Evolutionary conservation across 1,284 basidiomycete species (phyloP).

Genomic region (Malassezia dermatis): DNA sequence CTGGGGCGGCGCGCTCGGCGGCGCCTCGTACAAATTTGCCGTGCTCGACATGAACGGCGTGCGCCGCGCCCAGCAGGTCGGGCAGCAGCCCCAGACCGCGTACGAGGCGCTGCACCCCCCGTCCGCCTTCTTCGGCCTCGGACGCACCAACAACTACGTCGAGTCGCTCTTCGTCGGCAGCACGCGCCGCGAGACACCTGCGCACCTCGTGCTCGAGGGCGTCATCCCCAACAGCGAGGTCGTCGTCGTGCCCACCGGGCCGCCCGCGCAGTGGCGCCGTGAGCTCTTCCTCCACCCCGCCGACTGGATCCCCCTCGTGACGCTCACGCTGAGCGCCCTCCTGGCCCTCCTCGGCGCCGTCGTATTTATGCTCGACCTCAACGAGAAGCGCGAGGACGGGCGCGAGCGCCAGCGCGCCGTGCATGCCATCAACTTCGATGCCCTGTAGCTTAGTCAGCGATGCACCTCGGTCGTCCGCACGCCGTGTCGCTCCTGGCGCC

Average conservation of each 20-base stretch:
- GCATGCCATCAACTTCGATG: conserved; percentile 94
- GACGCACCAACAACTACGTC: conserved; percentile 99
- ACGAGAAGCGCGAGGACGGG: conserved; percentile 87
- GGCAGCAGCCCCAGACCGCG: conserved; percentile 79
- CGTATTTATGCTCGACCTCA: conserved; percentile 75
- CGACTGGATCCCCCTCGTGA: conserved; percentile 96
- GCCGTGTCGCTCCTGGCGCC: neutral
- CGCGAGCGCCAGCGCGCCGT: conserved; percentile 71
- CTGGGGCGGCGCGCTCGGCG: conserved; percentile 83
- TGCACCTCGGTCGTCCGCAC: neutral
- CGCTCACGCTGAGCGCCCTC: conserved; percentile 66
- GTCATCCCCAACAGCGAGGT: conserved; percentile 95
- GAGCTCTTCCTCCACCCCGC: conserved; percentile 87
- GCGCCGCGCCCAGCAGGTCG: conserved; percentile 81
- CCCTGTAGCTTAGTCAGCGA: conserved; percentile 54
- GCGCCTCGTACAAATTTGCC: conserved; percentile 94
- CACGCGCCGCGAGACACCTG: conserved; percentile 54
- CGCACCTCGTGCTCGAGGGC: conserved; percentile 83
- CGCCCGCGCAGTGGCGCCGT: conserved; percentile 61
- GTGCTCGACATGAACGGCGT: conserved; percentile 83
- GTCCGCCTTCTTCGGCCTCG: conserved; percentile 90
- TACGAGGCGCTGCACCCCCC: conserved; percentile 82
- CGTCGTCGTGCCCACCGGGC: conserved; percentile 65
- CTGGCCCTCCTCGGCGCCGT: conserved; percentile 67
- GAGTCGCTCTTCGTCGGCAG: conserved; percentile 54